Conservation (phyloP, 177 flowering plant species). For the Vitis hybrid region DNA sequence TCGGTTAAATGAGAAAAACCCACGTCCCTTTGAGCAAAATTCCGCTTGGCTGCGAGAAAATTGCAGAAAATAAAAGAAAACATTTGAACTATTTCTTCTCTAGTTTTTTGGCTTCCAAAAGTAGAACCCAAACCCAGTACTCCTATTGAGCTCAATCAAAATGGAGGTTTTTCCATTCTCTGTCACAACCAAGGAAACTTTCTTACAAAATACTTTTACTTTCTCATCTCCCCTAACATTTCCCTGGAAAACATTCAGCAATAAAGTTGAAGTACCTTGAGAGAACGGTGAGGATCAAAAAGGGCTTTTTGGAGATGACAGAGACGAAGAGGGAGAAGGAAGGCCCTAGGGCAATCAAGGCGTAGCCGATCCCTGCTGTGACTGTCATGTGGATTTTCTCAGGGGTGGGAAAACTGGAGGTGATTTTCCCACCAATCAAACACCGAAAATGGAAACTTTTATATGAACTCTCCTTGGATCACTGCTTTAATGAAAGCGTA, state of each 20-base stretch:
- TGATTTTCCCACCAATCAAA: conserved; percentile 5
- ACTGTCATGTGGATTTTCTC: conserved; percentile 58
- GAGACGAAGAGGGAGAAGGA: conserved; percentile 78
- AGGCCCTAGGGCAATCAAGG: conserved; percentile 83
- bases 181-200: too few relatives aligned
- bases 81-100: conserved; percentile 2
- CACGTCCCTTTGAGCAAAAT: too few relatives aligned
- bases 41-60: too few relatives aligned
- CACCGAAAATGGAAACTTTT: not conserved
- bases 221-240: too few relatives aligned
- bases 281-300: conserved; percentile 81
- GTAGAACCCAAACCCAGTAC: too few relatives aligned
- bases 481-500: too few relatives aligned
- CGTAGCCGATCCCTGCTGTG: conserved; percentile 89
- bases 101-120: not conserved
- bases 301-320: conserved; percentile 81
- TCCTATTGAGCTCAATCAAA: too few relatives aligned
- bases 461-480: not conserved
- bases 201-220: too few relatives aligned
- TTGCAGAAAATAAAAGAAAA: not conserved
- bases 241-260: too few relatives aligned
- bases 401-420: not conserved
- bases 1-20: too few relatives aligned
- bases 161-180: too few relatives aligned
- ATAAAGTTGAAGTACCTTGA: conserved; percentile 49